A percentile compares a stretch with the other conserved stretches of the same genome.
Evolutionary conservation across 768 basidiomycete genomes (phyloP).

Genomic region (Russula brevipes): DNA sequence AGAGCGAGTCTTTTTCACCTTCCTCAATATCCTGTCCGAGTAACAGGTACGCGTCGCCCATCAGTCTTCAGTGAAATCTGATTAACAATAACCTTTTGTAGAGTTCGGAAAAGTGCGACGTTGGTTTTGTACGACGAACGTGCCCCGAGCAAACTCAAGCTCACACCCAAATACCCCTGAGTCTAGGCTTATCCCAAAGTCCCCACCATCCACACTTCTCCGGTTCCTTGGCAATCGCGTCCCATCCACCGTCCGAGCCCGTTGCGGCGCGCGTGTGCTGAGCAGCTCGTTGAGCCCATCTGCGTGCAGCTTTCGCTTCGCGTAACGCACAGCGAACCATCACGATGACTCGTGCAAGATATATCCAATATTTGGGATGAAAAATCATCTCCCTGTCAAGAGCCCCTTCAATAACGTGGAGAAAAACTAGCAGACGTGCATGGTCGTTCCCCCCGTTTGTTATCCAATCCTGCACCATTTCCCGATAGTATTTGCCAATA

Average conservation of each 20-base stretch:
- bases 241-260: constrained; percentile 19
- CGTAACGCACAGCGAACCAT: background rate
- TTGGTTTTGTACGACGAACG: background rate
- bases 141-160: no score
- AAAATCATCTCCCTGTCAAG: constrained; percentile 13
- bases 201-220: constrained; percentile 16
- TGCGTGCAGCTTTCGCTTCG: constrained; percentile 1
- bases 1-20: background rate
- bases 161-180: background rate
- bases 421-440: background rate
- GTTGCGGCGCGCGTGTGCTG: constrained; percentile 6
- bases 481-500: constrained; percentile 3
- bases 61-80: background rate
- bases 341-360: constrained; percentile 1
- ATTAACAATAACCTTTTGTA: background rate
- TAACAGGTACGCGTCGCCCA: background rate
- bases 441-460: background rate
- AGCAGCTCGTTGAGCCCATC: constrained; percentile 11
- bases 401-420: background rate
- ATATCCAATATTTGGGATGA: background rate
- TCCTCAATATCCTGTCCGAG: background rate
- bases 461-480: constrained; percentile 13
- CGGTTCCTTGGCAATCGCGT: constrained; percentile 3
- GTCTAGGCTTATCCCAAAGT: constrained; percentile 1
- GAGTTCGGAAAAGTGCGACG: background rate